These are phyloP conservation scores for Centrapalus pauciflorus DNA, from an alignment of 129 eudicot species.

Conservation along the genomic window DNA sequence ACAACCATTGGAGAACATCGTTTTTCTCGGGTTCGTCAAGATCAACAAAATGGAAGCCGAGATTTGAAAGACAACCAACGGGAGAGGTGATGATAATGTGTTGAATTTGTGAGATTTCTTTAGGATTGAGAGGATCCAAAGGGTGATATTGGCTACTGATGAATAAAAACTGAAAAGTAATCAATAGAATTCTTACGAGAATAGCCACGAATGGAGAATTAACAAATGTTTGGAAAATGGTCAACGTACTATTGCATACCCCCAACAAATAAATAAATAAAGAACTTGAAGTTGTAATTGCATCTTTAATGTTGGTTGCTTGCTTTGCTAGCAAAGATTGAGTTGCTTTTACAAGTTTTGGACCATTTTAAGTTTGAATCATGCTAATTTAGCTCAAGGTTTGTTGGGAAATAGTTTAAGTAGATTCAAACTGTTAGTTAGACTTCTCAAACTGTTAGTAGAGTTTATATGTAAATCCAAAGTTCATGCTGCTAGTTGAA, in stretches of 20 bases:
- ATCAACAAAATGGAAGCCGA: slow-evolving; percentile 68
- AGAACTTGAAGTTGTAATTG: slow-evolving; percentile 1
- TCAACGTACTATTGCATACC: too few species aligned
- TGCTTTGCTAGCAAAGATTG: slow-evolving; percentile 40
- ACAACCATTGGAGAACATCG: slow-evolving; percentile 51
- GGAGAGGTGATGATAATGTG: slow-evolving; percentile 45
- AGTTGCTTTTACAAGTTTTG: slow-evolving; percentile 27
- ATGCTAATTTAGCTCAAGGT: slow-evolving; percentile 6
- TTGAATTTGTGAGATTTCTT: slow-evolving; percentile 49
- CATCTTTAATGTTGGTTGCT: slow-evolving; percentile 27
- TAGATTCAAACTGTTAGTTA: too few species aligned
- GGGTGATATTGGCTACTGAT: slow-evolving; percentile 45
- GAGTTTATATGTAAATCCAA: too few species aligned
- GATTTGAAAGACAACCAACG: slow-evolving; percentile 34
- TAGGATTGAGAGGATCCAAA: slow-evolving; percentile 66
- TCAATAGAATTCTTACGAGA: slow-evolving; percentile 7
- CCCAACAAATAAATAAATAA: too few species aligned
- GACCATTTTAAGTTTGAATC: background rate
- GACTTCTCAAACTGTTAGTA: too few species aligned
- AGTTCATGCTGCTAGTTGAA: too few species aligned
- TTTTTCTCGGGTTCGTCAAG: slow-evolving; percentile 71
- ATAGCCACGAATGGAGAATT: slow-evolving; percentile 21
- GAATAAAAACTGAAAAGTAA: slow-evolving; percentile 20
- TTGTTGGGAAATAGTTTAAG: too few species aligned
- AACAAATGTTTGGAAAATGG: slow-evolving; percentile 18